Base-by-base conservation (phyloP, 805 yeast genomes). In the Suhomyces xylopsoci region DNA sequence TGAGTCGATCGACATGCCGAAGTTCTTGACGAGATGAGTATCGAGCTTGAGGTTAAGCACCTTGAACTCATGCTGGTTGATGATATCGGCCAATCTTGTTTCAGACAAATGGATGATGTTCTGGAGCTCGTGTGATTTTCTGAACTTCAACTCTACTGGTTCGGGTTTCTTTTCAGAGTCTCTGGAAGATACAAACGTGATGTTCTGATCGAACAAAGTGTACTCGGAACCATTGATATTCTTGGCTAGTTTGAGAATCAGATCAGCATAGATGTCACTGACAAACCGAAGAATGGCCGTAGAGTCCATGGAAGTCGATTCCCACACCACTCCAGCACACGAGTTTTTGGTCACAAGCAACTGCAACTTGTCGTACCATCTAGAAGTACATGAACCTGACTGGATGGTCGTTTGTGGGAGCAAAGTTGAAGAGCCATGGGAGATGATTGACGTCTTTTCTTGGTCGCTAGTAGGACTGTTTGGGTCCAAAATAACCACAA, bases 301-400 rank as follows among this genome's bases (percentile, higher is more conserved):
- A 48, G 81, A 77, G 62, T 82, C 86, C 79, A 81, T 80, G 20
- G 81, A 74, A 2, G 82, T 73, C 10, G 81, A 77, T 56, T 83
- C 85, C 80, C 84, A 82, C 19, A 80, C 81, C 48, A 82, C 73
- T 3, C 85, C 86, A 1, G 84, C 84, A 20, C 80, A 82, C 0
- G 85, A 77, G 62, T 82, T 82, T 41, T 73, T 69, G 3, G 85
- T 79, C 8, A 82, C 77, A 15, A 82, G 71, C 48, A 82, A 63
- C 60, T 81, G 84, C 51, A 82, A 66, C 58, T 82, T 82, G 62
- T 82, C 86, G 61, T 82, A 82, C 80, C 84, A 81, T 51, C 86
- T 67, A 46, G 81, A 79, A 14, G 83, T 79, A 64, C 86, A 82
- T 5, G 83, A 74, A 24, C 86, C 86, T 20, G 73, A 64, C 64